Conservation (phyloP, 116 monocot species). For the Cymodocea nodosa region DNA sequence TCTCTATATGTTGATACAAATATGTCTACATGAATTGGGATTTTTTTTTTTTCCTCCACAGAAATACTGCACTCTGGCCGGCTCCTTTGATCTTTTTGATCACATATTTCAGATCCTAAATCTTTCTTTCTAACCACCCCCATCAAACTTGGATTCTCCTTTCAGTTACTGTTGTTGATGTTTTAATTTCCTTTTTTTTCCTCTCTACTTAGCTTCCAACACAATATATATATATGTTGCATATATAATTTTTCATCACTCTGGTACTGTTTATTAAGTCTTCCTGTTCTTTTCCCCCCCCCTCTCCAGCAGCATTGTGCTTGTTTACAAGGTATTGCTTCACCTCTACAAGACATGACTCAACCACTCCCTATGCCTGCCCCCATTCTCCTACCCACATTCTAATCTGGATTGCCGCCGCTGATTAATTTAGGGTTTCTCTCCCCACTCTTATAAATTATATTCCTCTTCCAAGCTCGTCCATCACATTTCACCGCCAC, state of each 20-base stretch:
- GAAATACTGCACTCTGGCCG: too few relatives aligned
- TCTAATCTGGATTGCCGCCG: neutral
- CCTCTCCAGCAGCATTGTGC: neutral
- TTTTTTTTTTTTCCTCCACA: too few relatives aligned
- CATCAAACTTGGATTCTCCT: conserved; percentile 4
- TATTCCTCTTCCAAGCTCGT: neutral
- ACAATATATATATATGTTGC: too few relatives aligned
- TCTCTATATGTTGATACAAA: too few relatives aligned
- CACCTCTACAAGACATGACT: conserved; percentile 4
- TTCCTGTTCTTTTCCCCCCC: neutral
- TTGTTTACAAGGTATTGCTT: neutral
- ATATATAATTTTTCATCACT: neutral
- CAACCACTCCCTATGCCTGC: neutral
- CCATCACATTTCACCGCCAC: too few relatives aligned
- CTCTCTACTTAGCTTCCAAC: neutral
- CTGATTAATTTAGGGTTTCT: neutral
- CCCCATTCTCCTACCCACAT: conserved; percentile 2
- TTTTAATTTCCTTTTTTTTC: neutral
- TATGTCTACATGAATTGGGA: too few relatives aligned
- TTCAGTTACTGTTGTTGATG: neutral
- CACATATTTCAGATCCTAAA: neutral
- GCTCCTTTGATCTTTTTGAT: neutral
- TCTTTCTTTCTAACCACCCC: neutral
- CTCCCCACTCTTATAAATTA: neutral
- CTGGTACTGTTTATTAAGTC: neutral